phyloP scores from a whole-genome alignment of 768 basidiomycete genomes.

The Mycena belliarum region DNA sequence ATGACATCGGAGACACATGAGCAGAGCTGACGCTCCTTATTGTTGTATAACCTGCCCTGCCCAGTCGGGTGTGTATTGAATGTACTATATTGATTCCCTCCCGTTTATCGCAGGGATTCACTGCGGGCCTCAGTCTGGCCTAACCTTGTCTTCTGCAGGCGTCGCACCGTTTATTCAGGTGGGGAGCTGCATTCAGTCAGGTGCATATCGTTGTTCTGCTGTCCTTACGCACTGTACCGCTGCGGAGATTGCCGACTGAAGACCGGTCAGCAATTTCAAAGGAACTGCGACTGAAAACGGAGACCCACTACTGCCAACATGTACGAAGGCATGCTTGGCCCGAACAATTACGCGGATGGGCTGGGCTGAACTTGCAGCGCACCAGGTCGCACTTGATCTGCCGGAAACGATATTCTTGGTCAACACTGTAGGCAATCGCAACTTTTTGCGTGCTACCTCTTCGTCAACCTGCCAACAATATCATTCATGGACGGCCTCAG shows the following conservation, averaged over 20 bases:
- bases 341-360: constrained; percentile 50
- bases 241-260: constrained; percentile 62
- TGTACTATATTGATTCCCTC: constrained; percentile 20
- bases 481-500: neutral
- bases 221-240: constrained; percentile 52
- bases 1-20: constrained; percentile 79
- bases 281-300: constrained; percentile 3
- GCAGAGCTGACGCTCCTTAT: constrained; percentile 3
- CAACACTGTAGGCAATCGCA: neutral
- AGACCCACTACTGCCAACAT: constrained; percentile 73
- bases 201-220: neutral
- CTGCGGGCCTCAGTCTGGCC: neutral
- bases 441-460: constrained; percentile 6
- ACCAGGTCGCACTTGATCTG: constrained; percentile 65
- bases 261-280: no score
- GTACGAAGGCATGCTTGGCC: constrained; percentile 53
- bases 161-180: constrained; percentile 62
- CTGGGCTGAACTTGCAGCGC: constrained; percentile 64
- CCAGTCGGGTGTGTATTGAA: constrained; percentile 18
- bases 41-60: constrained; percentile 14
- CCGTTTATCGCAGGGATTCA: constrained; percentile 4
- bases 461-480: constrained; percentile 13
- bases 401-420: neutral
- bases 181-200: constrained; percentile 44
- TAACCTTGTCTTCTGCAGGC: constrained; percentile 33